phyloP scores from a whole-genome alignment of 441 rosid genomes.

The Gossypium lobatum region DNA sequence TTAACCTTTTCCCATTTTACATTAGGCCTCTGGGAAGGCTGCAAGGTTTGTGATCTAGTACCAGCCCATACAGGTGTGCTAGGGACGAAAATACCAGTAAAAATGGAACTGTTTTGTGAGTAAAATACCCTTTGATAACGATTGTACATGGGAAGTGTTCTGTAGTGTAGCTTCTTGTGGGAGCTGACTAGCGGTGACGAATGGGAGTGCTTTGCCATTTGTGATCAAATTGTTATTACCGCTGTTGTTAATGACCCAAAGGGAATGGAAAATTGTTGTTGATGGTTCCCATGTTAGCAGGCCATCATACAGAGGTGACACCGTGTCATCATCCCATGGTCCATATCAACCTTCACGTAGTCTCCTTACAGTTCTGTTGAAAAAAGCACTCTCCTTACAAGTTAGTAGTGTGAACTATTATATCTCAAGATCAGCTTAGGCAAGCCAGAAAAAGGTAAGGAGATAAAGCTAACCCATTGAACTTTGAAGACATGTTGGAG shows the following conservation, averaged over 20 bases:
- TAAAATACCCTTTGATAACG: not conserved
- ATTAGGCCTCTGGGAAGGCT: constrained; percentile 8
- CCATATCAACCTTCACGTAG: too few relatives aligned
- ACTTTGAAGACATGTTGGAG: not conserved
- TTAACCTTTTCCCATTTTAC: not conserved
- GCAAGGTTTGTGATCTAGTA: constrained; percentile 7
- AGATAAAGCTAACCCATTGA: not conserved
- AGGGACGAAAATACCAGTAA: not conserved
- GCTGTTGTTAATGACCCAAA: not conserved
- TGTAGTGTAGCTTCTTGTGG: not conserved
- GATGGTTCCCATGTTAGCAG: not conserved
- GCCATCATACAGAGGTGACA: not conserved
- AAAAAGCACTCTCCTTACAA: too few relatives aligned
- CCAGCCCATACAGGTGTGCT: not conserved
- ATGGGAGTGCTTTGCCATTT: not conserved
- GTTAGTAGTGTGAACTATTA: not conserved
- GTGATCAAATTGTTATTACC: not conserved
- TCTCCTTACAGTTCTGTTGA: too few relatives aligned
- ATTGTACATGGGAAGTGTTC: not conserved
- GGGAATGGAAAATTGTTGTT: not conserved
- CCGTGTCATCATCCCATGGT: not conserved
- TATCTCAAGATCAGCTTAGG: too few relatives aligned
- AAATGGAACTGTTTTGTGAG: not conserved
- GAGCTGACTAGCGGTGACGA: too few relatives aligned
- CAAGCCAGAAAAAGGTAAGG: not conserved